Conservation (phyloP, 805 yeast species). For the Wickerhamomyces chaumierensis region DNA sequence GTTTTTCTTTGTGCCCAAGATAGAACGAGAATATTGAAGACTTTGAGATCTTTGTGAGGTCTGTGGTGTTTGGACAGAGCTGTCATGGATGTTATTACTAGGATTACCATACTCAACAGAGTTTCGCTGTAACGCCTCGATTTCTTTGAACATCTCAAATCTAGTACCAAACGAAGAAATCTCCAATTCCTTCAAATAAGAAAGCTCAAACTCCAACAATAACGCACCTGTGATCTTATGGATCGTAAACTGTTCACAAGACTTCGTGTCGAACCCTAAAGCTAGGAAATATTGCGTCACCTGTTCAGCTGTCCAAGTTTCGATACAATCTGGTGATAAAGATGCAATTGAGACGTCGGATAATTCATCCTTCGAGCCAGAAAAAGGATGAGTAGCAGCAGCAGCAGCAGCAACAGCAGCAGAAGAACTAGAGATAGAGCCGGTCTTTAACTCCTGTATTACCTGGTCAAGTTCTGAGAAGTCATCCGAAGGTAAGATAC, state of each 20-base stretch:
- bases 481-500: constrained; percentile 34
- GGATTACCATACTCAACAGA: too few relatives aligned
- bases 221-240: constrained; percentile 88
- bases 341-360: constrained; percentile 4
- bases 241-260: constrained; percentile 70
- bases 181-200: constrained; percentile 83
- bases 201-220: constrained; percentile 71
- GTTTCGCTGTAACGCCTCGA: constrained; percentile 45
- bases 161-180: constrained; percentile 91
- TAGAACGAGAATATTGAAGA: not conserved
- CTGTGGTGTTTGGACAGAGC: constrained; percentile 10
- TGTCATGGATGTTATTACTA: too few relatives aligned
- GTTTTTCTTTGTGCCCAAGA: not conserved
- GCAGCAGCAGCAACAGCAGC: too few relatives aligned
- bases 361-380: constrained; percentile 9
- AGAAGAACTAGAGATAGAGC: too few relatives aligned
- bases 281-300: constrained; percentile 68
- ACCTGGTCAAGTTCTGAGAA: constrained; percentile 68
- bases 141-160: constrained; percentile 83
- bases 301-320: constrained; percentile 75
- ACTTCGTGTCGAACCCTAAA: constrained; percentile 60
- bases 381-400: too few relatives aligned
- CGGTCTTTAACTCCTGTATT: constrained; percentile 43
- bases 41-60: constrained; percentile 7
- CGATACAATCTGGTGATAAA: constrained; percentile 38